Base-by-base conservation (phyloP, 352 stramenopile genomes). In the Phytopythium helicoides region DNA sequence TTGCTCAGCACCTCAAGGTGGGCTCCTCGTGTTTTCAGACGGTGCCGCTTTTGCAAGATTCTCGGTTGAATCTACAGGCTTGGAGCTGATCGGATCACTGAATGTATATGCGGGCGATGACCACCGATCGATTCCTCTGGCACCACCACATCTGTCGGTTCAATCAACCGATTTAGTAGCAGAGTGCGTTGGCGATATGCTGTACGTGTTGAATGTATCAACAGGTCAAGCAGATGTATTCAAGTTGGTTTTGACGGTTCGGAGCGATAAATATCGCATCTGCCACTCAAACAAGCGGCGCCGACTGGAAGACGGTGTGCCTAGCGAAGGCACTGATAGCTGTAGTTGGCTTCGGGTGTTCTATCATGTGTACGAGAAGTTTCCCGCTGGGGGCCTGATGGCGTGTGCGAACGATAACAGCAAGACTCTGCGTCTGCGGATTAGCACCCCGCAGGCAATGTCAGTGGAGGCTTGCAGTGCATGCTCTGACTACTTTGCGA, bases 281-380 rank as follows among this genome's bases (percentile, higher is more conserved):
- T 6, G 39, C 6, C 7, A 42, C 37, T 42, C 37, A 2, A 19
- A 42, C 15, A n/a, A 42, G 37, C n/a, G n/a, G n/a, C n/a, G n/a
- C n/a, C n/a, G n/a, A n/a, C n/a, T n/a, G n/a, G n/a, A n/a, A n/a
- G n/a, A n/a, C n/a, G n/a, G n/a, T n/a, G n/a, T n/a, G n/a, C n/a
- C n/a, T n/a, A n/a, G n/a, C n/a, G n/a, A n/a, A n/a, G n/a, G n/a
- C n/a, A n/a, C n/a, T n/a, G n/a, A n/a, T n/a, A n/a, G n/a, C n/a
- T n/a, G n/a, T n/a, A n/a, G n/a, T 36, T 67, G 47, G 56, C 33
- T 68, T 11, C 62, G 56, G 45, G 53, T 53, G 16, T 71, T 81
- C 16, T 83, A 74, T 38, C 74, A 83, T 33, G 40, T 79, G 6
- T 83, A 69, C 51, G 74, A 86, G 46, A 86, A 86, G 26, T 86